Percentiles rank a stretch among this genome's conserved stretches.
Conservation (phyloP, 768 basidiomycete genomes). For the Sistotremastrum suecicum region DNA sequence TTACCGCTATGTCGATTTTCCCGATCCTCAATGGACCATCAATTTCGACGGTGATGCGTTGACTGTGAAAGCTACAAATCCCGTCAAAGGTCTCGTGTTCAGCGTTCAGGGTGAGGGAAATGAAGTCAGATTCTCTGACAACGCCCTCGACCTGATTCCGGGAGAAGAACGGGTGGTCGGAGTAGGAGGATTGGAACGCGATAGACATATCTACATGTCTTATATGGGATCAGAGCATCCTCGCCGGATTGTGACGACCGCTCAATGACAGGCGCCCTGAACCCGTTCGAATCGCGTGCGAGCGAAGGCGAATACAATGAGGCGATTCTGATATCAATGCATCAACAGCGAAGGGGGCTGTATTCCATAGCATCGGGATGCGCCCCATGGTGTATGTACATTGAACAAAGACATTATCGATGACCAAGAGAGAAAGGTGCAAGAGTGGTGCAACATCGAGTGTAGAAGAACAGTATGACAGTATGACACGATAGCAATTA, state of each 20-base stretch:
- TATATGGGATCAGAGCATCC: conserved; percentile 10
- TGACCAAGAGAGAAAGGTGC: no score
- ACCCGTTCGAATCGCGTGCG: no score
- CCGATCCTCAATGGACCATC: conserved; percentile 13
- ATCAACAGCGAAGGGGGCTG: no score
- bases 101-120: conserved; percentile 9
- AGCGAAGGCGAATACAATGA: no score
- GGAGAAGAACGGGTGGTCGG: conserved; percentile 9
- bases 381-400: no score
- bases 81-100: conserved; percentile 14
- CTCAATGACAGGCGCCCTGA: no score
- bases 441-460: no score
- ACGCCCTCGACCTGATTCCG: conserved; percentile 14
- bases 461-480: no score
- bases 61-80: conserved; percentile 7
- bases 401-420: no score
- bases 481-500: background rate
- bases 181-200: conserved; percentile 5
- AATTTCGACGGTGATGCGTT: conserved; percentile 5
- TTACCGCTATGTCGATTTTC: conserved; percentile 17
- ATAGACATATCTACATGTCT: conserved; percentile 5
- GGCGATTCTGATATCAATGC: no score
- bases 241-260: no score
- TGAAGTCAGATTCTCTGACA: conserved; percentile 16
- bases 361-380: no score